Base-by-base conservation (phyloP, 2,329 filamentous ascomycete species). In the Ophioceras dolichostomum region DNA sequence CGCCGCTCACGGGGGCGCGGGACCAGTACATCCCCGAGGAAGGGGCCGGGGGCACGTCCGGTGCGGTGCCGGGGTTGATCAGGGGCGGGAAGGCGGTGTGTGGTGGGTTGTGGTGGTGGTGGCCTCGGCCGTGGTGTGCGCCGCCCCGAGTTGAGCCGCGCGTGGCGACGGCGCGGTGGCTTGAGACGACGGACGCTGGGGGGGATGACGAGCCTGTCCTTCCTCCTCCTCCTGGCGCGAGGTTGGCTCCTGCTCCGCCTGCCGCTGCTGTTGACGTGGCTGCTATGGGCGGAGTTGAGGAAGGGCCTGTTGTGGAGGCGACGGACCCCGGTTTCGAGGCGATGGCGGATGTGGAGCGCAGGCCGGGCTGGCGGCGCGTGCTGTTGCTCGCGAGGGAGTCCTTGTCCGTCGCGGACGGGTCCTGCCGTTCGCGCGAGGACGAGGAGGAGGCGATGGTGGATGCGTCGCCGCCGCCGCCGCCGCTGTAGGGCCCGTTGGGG, bases 1-100 rank as follows among this genome's bases (percentile, higher is more conserved):
- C 61, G 19, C 78, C 78, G 3, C 76, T 80, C n/a, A 73, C 65
- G 7, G 70, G 72, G 9, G 77, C 76, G 26, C 65, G 68, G 37
- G 75, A 79, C 76, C 78, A 82, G 59, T 83, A 83, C 77, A 83
- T 82, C 48, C 77, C 78, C 34, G 74, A 78, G 14, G 78, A 71
- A 19, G 78, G 78, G 13, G 78, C 76, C 3, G 69, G 62, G 9
- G 68, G 63, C 14, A 82, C 75, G 40, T 79, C 70, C 5, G 73
- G 68, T 2, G 71, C 71, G 19, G 67, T 68, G 32, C 60, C 60
- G 10, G 70, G 64, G 46, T 75, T 67, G 26, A 67, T 68, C 4
- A 79, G 60, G n/a, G 70, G 61, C 24, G 76, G 76, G 34, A 73
- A 76, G 2, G 65, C 53, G 7, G 61, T 60, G 46, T 72, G 61